A percentile compares a stretch with the other conserved stretches of the same genome.
phyloP scores from a whole-genome alignment of 306 rosid genomes.

The Gastrolobium villosum region DNA sequence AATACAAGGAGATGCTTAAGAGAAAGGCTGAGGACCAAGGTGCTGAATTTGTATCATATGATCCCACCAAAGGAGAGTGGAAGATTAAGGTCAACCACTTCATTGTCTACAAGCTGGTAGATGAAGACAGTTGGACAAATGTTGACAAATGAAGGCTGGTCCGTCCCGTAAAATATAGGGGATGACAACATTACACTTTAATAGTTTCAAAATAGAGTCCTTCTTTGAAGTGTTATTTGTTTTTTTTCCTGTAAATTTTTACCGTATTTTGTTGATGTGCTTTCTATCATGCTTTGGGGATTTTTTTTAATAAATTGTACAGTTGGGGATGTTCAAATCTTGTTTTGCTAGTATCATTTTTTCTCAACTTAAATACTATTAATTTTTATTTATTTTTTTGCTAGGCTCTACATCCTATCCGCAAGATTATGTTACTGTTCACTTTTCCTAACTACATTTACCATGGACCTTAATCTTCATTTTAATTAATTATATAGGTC shows the following conservation, averaged over 20 bases:
- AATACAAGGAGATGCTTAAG: too few relatives aligned
- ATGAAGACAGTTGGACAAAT: slow-evolving; percentile 54
- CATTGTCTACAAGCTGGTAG: slow-evolving; percentile 68
- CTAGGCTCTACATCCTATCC: too few relatives aligned
- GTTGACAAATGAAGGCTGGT: slow-evolving; percentile 21
- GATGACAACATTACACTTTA: slow-evolving; percentile 28
- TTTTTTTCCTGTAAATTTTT: slow-evolving; percentile 49
- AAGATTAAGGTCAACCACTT: slow-evolving; percentile 89
- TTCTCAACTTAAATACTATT: slow-evolving; percentile 22
- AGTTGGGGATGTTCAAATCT: slow-evolving; percentile 40
- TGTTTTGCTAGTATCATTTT: neutral
- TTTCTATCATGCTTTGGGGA: slow-evolving; percentile 30
- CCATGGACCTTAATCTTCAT: too few relatives aligned
- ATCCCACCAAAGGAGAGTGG: slow-evolving; percentile 90
- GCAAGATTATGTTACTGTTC: too few relatives aligned
- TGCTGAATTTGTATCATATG: too few relatives aligned
- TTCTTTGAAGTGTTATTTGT: slow-evolving; percentile 25
- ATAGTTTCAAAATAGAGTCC: slow-evolving; percentile 44
- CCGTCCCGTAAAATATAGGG: neutral
- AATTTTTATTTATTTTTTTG: too few relatives aligned
- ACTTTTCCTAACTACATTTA: too few relatives aligned
- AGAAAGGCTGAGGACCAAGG: too few relatives aligned
- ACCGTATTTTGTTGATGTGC: slow-evolving; percentile 39
- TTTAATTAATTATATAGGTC: too few relatives aligned
- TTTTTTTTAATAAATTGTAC: slow-evolving; percentile 34